Evolutionary conservation across 192 early-diverging fungal genomes (phyloP).

Genomic region (Podochytrium sp.): DNA sequence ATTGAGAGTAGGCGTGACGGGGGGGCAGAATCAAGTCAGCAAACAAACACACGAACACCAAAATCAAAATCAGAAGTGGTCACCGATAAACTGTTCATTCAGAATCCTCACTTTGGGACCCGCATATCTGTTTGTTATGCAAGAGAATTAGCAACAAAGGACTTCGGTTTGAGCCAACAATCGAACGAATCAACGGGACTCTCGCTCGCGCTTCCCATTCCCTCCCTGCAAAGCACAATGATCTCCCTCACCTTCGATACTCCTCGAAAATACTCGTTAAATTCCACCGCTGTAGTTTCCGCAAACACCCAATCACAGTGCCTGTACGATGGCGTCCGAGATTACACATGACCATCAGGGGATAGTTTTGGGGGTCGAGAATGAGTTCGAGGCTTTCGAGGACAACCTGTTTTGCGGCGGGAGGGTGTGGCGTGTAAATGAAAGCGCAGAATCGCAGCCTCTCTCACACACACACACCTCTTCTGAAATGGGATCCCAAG

Average conservation of each 20-base stretch:
- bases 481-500: slow-evolving; percentile 98
- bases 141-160: neutral
- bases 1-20: no score
- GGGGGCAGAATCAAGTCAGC: neutral
- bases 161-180: neutral
- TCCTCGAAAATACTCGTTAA: slow-evolving; percentile 98
- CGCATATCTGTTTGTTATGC: no score
- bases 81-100: slow-evolving; percentile 93
- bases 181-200: slow-evolving; percentile 79
- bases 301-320: slow-evolving; percentile 95
- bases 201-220: no score
- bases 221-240: no score
- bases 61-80: slow-evolving; percentile 11
- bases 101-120: slow-evolving; percentile 96
- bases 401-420: slow-evolving; percentile 58
- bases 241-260: slow-evolving; percentile 61
- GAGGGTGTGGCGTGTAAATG: slow-evolving; percentile 59
- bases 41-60: neutral
- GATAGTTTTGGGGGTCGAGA: slow-evolving; percentile 86
- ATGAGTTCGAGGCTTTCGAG: slow-evolving; percentile 87
- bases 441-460: slow-evolving; percentile 62
- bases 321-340: slow-evolving; percentile 94
- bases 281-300: slow-evolving; percentile 98
- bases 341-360: slow-evolving; percentile 98
- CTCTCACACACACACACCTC: slow-evolving; percentile 51